phyloP scores from a whole-genome alignment of 192 early-diverging fungal species.

The Coemansia sp. region DNA sequence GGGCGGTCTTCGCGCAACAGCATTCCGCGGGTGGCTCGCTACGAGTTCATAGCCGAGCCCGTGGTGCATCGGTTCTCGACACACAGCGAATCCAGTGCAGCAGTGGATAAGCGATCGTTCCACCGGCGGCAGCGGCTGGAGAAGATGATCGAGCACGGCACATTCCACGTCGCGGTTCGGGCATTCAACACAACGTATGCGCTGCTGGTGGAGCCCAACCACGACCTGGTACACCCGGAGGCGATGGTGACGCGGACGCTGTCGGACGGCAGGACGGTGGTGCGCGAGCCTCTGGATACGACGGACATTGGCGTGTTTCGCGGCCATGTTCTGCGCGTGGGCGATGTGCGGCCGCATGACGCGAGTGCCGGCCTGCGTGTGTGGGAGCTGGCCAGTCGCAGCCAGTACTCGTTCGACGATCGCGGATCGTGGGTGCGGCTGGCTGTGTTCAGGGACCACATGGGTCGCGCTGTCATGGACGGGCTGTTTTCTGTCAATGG shows the following conservation, averaged over 20 bases:
- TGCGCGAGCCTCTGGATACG: constrained; percentile 15
- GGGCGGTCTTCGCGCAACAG: constrained; percentile 25
- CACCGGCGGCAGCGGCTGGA: constrained; percentile 19
- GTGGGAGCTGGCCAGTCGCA: constrained; percentile 31
- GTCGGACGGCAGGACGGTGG: constrained; percentile 11
- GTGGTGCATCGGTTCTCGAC: constrained; percentile 35
- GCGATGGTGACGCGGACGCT: constrained; percentile 41
- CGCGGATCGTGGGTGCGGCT: constrained; percentile 56
- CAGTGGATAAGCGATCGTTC: constrained; percentile 33
- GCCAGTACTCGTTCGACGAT: constrained; percentile 44
- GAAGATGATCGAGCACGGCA: constrained; percentile 54
- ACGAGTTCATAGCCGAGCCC: constrained; percentile 48
- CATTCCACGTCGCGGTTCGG: constrained; percentile 57
- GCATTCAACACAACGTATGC: constrained; percentile 68
- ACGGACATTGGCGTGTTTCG: constrained; percentile 59
- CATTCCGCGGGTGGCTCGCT: constrained; percentile 38
- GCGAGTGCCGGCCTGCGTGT: constrained; percentile 22
- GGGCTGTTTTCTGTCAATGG: constrained; percentile 58
- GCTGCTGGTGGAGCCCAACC: constrained; percentile 67
- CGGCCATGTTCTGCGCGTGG: constrained; percentile 50
- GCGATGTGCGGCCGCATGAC: constrained; percentile 20
- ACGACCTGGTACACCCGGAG: constrained; percentile 67
- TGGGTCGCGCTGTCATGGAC: constrained; percentile 55
- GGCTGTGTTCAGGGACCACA: constrained; percentile 40
- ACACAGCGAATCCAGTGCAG: neutral